Evolutionary conservation across 1,139 yeast species (phyloP).

Genomic region (Pichia sp.): DNA sequence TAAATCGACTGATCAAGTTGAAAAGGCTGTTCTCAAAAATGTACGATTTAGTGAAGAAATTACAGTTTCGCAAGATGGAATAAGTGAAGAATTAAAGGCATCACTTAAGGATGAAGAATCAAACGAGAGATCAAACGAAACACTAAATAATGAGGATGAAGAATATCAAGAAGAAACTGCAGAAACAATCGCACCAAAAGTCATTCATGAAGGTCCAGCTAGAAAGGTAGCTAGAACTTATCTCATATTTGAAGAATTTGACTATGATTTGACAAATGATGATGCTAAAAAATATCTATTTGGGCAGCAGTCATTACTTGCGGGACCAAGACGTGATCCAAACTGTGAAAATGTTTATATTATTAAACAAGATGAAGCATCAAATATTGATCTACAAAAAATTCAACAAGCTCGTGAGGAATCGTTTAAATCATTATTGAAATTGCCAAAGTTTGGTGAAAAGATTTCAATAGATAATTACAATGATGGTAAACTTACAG

Average conservation of each 20-base stretch:
- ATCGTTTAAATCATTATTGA: conserved; percentile 45
- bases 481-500: conserved; percentile 24
- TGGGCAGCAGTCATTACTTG: conserved; percentile 52
- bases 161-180: too few species aligned
- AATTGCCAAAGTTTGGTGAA: conserved; percentile 62
- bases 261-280: conserved; percentile 28
- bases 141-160: too few species aligned
- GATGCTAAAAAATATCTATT: conserved; percentile 46
- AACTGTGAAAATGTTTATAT: conserved; percentile 50
- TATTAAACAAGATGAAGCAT: conserved; percentile 38
- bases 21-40: too few species aligned
- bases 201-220: conserved; percentile 54
- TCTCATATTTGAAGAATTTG: conserved; percentile 43
- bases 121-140: too few species aligned
- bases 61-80: background rate
- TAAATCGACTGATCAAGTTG: too few species aligned
- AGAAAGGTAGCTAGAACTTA: conserved; percentile 51
- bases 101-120: too few species aligned
- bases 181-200: conserved; percentile 9
- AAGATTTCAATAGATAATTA: conserved; percentile 37
- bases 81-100: background rate
- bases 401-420: conserved; percentile 29
- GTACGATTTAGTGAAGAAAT: conserved; percentile 3
- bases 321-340: conserved; percentile 47
- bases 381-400: conserved; percentile 23